Conservation (phyloP, 352 stramenopile species). For the Blastocystis sp. region DNA sequence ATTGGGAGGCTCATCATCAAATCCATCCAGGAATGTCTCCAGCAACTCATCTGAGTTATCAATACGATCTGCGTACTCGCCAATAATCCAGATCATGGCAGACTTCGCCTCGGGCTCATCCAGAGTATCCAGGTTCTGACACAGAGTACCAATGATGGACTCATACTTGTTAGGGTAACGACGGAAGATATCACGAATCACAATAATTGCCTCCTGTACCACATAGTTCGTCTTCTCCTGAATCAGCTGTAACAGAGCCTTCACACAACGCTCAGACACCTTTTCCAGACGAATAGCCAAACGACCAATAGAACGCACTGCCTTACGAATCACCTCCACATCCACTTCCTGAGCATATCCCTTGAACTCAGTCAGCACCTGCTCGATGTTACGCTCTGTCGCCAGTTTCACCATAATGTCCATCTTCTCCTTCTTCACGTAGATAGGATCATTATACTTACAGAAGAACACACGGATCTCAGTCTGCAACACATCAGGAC, state of each 20-base stretch:
- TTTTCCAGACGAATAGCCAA: conserved; percentile 95
- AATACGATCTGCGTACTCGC: conserved; percentile 93
- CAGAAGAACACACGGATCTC: conserved; percentile 74
- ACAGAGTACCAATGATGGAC: conserved; percentile 95
- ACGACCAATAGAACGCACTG: conserved; percentile 92
- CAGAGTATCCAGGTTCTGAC: conserved; percentile 97
- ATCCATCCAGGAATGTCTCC: conserved; percentile 96
- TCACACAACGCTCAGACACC: conserved; percentile 95
- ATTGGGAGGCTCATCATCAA: conserved; percentile 91
- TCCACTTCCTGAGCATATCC: conserved; percentile 98
- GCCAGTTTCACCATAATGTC: conserved; percentile 98
- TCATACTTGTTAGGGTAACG: conserved; percentile 99
- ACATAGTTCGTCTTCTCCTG: conserved; percentile 99
- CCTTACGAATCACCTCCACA: conserved; percentile 95
- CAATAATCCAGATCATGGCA: conserved; percentile 99
- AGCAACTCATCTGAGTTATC: conserved; percentile 98
- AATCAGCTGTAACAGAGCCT: conserved; percentile 95
- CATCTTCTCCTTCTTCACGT: conserved; percentile 98
- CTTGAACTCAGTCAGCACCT: conserved; percentile 95
- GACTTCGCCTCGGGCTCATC: conserved; percentile 98
- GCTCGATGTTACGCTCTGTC: conserved; percentile 95
- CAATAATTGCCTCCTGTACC: conserved; percentile 96
- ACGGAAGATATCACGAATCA: conserved; percentile 99
- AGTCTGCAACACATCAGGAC: conserved; percentile 89
- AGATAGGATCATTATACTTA: conserved; percentile 73